A percentile compares a stretch with the other conserved stretches of the same genome.
These are phyloP conservation scores for Pyrenophora seminiperda DNA, from an alignment of 2,329 filamentous ascomycete genomes.

Conservation along the genomic window DNA sequence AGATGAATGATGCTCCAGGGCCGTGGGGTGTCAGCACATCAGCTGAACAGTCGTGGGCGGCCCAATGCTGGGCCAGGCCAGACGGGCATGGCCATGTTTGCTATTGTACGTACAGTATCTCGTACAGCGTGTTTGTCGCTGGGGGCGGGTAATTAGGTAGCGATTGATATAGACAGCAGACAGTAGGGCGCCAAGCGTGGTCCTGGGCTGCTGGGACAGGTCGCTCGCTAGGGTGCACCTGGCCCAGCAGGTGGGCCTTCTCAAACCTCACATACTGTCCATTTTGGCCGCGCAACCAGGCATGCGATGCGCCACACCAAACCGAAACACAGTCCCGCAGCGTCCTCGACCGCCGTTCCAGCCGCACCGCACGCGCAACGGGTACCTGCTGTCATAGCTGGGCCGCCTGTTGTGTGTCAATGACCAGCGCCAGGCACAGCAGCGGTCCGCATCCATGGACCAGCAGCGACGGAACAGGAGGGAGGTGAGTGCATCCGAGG, in stretches of 20 bases:
- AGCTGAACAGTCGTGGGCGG: no score
- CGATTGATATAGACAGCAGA: background rate
- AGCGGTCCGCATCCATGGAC: conserved; percentile 36
- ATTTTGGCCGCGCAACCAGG: conserved; percentile 17
- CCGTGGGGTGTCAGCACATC: no score
- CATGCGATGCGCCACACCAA: conserved; percentile 32
- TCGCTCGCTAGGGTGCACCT: conserved; percentile 7
- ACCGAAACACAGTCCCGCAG: conserved; percentile 14
- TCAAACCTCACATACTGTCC: conserved; percentile 10
- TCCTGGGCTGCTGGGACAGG: conserved; percentile 4
- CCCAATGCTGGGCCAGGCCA: no score
- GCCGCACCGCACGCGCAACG: conserved; percentile 17
- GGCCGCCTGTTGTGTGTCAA: conserved; percentile 23
- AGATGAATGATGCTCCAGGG: no score
- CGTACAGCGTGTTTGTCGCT: no score
- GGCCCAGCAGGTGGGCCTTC: conserved; percentile 4
- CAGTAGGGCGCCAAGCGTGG: conserved; percentile 2
- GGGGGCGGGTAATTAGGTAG: conserved; percentile 4
- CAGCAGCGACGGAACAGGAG: conserved; percentile 32
- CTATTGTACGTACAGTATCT: no score
- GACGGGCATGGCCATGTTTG: no score
- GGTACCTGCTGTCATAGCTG: conserved; percentile 17
- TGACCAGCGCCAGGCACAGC: conserved; percentile 17
- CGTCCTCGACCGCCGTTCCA: conserved; percentile 14
- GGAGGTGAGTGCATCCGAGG: conserved; percentile 33